These are phyloP conservation scores for Fusarium kyushuense DNA, from an alignment of 2,329 filamentous ascomycete genomes.

Conservation along the genomic window DNA sequence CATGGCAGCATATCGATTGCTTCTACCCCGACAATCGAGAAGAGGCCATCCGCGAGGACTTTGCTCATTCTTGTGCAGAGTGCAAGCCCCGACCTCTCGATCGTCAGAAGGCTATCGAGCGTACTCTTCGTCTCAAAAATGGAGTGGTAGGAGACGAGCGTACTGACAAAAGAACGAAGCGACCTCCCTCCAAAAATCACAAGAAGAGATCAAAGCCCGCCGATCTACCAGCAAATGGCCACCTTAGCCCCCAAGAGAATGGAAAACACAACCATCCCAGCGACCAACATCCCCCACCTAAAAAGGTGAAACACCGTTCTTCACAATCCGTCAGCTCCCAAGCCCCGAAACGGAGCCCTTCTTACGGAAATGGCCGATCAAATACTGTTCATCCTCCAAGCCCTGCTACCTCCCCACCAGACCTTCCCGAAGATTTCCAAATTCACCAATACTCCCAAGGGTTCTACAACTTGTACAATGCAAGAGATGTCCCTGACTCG, in stretches of 20 bases:
- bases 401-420: slow-evolving; percentile 80
- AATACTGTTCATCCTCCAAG: slow-evolving; percentile 74
- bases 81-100: slow-evolving; percentile 85
- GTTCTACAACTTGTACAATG: slow-evolving; percentile 80
- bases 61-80: slow-evolving; percentile 87
- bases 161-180: slow-evolving; percentile 78
- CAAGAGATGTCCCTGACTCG: slow-evolving; percentile 68
- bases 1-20: slow-evolving; percentile 98
- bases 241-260: slow-evolving; percentile 68
- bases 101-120: slow-evolving; percentile 77
- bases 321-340: slow-evolving; percentile 81
- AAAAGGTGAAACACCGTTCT: slow-evolving; percentile 86
- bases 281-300: slow-evolving; percentile 69
- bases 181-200: slow-evolving; percentile 81
- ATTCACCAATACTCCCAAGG: slow-evolving; percentile 78
- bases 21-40: slow-evolving; percentile 84
- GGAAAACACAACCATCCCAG: slow-evolving; percentile 61
- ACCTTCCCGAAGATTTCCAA: slow-evolving; percentile 70
- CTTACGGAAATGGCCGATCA: slow-evolving; percentile 71
- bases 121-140: slow-evolving; percentile 70
- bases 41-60: slow-evolving; percentile 76
- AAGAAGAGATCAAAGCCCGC: slow-evolving; percentile 88
- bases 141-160: slow-evolving; percentile 59
- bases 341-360: slow-evolving; percentile 72
- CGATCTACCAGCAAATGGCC: slow-evolving; percentile 76